Evolutionary conservation across 176 grass and related monocot genomes (phyloP).

Genomic region (Ensete ventricosum): DNA sequence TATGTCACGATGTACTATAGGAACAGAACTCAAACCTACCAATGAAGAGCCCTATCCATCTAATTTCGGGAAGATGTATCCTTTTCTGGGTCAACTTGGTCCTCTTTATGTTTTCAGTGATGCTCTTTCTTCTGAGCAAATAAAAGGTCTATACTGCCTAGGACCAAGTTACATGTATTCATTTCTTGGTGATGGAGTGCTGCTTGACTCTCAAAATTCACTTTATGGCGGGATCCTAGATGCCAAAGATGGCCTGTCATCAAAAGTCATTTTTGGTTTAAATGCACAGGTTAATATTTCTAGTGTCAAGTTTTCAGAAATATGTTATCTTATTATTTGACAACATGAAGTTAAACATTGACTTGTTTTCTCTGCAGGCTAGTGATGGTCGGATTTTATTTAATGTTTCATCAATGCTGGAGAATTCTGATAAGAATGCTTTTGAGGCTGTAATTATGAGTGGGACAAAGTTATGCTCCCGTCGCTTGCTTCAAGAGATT

Average conservation of each 20-base stretch:
- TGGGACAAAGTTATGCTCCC: conserved; percentile 81
- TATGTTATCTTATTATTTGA: neutral
- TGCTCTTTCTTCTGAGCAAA: conserved; percentile 82
- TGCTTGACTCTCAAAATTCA: conserved; percentile 63
- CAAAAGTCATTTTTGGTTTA: conserved; percentile 92
- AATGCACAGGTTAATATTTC: conserved; percentile 66
- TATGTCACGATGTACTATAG: conserved; percentile 82
- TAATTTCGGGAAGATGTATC: conserved; percentile 66
- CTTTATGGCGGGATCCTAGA: conserved; percentile 68
- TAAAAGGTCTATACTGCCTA: conserved; percentile 80
- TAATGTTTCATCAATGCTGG: conserved; percentile 65
- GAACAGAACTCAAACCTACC: conserved; percentile 71
- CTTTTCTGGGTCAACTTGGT: conserved; percentile 91
- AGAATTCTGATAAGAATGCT: conserved; percentile 55
- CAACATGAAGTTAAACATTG: neutral
- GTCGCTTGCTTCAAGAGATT: conserved; percentile 80
- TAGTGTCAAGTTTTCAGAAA: neutral
- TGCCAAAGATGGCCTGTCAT: conserved; percentile 78
- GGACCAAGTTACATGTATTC: conserved; percentile 99
- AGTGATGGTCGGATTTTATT: conserved; percentile 68
- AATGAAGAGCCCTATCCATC: conserved; percentile 65
- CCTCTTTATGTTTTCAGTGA: conserved; percentile 86
- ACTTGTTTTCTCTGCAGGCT: conserved; percentile 50
- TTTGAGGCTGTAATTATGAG: conserved; percentile 74
- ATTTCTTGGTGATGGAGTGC: conserved; percentile 79